Base-by-base conservation (phyloP, 805 yeast species). In the Helenozyma rhizophorensis region DNA sequence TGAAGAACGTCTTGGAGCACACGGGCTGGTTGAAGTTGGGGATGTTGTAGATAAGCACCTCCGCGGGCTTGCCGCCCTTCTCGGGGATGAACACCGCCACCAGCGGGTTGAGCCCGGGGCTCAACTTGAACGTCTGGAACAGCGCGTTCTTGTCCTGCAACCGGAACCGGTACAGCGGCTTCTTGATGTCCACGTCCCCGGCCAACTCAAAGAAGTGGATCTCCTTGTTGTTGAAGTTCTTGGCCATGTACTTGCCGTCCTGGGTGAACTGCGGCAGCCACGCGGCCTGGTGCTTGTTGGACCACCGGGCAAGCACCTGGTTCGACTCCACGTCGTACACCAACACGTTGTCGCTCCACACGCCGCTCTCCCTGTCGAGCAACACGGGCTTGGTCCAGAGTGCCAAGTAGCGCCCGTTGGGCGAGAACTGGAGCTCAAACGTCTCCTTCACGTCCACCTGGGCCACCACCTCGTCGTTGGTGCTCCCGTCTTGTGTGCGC, bases 201-300 rank as follows among this genome's bases (percentile, higher is more conserved):
- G 57, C 39, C 34, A 78, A 60, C 54, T 81, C 80, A 54, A 65
- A 83, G 47, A 87, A 82, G 50, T 80, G 85, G 37, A 83, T 68
- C 52, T 81, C 86, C 44, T 60, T 63, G 49, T 74, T 74, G 52
- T 72, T 75, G 34, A 62, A 58, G 39, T 65, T 65, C 54, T 80
- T 74, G 28, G 86, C 83, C 58, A 83, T 69, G 44, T 74, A 67
- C 44, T 73, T 68, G 66, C 88, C 96, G 57, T 88, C 93, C 39
- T 73, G 71, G 7, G 94, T 83, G 57, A 81, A 88, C 62, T 87
- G 95, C n/a, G 94, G 83, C 54, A 76, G 74, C 97, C 97, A 90
- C 16, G 90, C 90, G 42, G 78, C 76, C 65, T 90, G 97, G 32
- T 78, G 78, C 60, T 83, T 85, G 45, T 85, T 83, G 32, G 82